Conservation (phyloP, 2,329 filamentous ascomycete species). For the Raffaelea deltoideospora region DNA sequence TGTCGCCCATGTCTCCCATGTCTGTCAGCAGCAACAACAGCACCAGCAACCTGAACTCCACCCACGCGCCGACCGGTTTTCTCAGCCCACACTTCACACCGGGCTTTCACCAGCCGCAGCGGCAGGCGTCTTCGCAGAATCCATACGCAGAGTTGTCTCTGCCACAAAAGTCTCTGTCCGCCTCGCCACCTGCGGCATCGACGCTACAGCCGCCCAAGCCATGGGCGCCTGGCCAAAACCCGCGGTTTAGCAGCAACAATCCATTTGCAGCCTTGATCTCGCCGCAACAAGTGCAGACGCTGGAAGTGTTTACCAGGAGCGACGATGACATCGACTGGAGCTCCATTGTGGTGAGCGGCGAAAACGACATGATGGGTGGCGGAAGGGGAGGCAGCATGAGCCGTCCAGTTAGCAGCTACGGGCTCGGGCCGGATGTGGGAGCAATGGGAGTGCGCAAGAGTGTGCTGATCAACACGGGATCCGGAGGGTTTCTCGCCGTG, state of each 20-base stretch:
- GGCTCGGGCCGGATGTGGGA: slow-evolving; percentile 39
- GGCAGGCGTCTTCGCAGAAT: slow-evolving; percentile 4
- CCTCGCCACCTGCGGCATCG: slow-evolving; percentile 2
- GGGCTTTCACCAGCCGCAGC: neutral
- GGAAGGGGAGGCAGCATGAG: slow-evolving; percentile 13
- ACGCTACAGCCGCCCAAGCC: slow-evolving; percentile 10
- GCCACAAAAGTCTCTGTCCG: too few relatives aligned
- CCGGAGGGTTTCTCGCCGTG: slow-evolving; percentile 37
- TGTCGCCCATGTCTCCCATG: slow-evolving; percentile 8
- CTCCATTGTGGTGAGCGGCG: slow-evolving; percentile 32
- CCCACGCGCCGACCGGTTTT: slow-evolving; percentile 14
- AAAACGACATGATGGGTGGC: slow-evolving; percentile 2
- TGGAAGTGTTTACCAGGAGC: slow-evolving; percentile 46
- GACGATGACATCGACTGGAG: slow-evolving; percentile 45
- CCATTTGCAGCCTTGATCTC: slow-evolving; percentile 30
- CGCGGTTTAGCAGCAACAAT: slow-evolving; percentile 45
- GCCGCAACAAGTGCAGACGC: slow-evolving; percentile 19
- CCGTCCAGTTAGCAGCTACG: slow-evolving; percentile 41
- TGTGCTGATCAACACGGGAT: slow-evolving; percentile 35
- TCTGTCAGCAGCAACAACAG: slow-evolving; percentile 1
- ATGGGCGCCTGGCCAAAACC: slow-evolving; percentile 13
- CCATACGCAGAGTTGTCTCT: slow-evolving; percentile 2
- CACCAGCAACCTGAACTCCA: slow-evolving; percentile 3
- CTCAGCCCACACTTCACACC: slow-evolving; percentile 10
- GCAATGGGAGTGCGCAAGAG: slow-evolving; percentile 36